A percentile compares a stretch with the other conserved stretches of the same genome.
Conservation (phyloP, 2,329 filamentous ascomycete species). For the Alternaria conjuncta region DNA sequence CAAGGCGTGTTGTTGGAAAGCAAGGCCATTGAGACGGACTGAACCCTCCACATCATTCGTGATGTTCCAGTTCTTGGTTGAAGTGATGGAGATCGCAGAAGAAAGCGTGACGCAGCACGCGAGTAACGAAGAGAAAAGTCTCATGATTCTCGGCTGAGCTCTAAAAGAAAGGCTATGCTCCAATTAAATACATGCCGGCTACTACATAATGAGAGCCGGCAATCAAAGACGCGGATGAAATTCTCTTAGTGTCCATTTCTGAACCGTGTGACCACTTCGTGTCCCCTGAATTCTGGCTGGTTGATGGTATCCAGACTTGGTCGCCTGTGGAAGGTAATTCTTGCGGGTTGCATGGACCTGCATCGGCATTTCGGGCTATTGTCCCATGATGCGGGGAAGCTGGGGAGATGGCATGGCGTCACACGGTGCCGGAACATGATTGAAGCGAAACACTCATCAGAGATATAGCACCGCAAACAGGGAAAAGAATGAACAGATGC, state of each 20-base stretch:
- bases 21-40: slow-evolving; percentile 54
- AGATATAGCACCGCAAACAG: not conserved
- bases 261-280: not conserved
- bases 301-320: not conserved
- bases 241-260: not conserved
- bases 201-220: not conserved
- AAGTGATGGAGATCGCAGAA: slow-evolving; percentile 33
- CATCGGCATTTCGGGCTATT: slow-evolving; percentile 25
- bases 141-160: slow-evolving; percentile 20
- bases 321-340: not conserved
- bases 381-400: slow-evolving; percentile 16
- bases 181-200: slow-evolving; percentile 1
- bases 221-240: not conserved
- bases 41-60: slow-evolving; percentile 43
- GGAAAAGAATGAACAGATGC: not conserved
- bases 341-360: slow-evolving; percentile 8
- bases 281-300: not conserved
- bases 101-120: slow-evolving; percentile 16
- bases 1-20: slow-evolving; percentile 59
- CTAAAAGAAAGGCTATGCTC: not conserved
- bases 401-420: slow-evolving; percentile 3
- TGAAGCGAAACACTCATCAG: not conserved
- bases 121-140: slow-evolving; percentile 12
- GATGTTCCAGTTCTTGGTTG: slow-evolving; percentile 38
- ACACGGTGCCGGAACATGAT: not conserved